These are phyloP conservation scores for Thalassiosira pacifica DNA, from an alignment of 352 stramenopile species.

Conservation along the genomic window DNA sequence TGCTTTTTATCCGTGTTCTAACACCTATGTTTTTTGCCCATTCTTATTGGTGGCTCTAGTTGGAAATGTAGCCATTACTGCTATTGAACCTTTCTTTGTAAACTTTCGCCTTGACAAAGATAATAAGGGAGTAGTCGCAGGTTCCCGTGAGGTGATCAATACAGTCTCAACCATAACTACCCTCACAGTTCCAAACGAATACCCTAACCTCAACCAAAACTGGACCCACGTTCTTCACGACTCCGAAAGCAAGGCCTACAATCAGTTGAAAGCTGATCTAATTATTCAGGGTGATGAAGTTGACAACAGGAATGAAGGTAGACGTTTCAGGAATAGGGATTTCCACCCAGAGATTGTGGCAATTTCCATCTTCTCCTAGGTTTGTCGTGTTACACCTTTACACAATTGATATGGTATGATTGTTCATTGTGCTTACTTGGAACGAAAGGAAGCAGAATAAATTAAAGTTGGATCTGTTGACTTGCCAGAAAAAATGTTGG, in stretches of 20 bases:
- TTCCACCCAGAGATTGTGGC: constrained; percentile 19
- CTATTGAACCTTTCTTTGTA: constrained; percentile 26
- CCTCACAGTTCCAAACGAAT: constrained; percentile 11
- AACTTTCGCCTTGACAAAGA: constrained; percentile 29
- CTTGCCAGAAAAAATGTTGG: too few species aligned
- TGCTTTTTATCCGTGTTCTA: background rate
- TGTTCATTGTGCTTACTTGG: too few species aligned
- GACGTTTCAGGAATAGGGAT: constrained; percentile 18
- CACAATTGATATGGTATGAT: too few species aligned
- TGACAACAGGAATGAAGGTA: constrained; percentile 22
- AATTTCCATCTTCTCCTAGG: constrained; percentile 28
- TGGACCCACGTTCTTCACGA: constrained; percentile 18
- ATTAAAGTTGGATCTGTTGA: too few species aligned
- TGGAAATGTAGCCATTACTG: constrained; percentile 13
- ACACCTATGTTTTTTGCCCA: background rate
- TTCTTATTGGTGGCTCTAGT: background rate
- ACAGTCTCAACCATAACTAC: constrained; percentile 13
- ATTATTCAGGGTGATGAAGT: constrained; percentile 16
- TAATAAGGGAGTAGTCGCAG: background rate
- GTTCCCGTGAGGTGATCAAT: constrained; percentile 13
- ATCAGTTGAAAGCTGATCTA: constrained; percentile 1
- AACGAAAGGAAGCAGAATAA: too few species aligned
- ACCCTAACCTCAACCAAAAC: constrained; percentile 11
- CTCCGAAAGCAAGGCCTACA: constrained; percentile 10
- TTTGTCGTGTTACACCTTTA: background rate